Conservation (phyloP, 257 asterid species). For the Lithospermum erythrorhizon region DNA sequence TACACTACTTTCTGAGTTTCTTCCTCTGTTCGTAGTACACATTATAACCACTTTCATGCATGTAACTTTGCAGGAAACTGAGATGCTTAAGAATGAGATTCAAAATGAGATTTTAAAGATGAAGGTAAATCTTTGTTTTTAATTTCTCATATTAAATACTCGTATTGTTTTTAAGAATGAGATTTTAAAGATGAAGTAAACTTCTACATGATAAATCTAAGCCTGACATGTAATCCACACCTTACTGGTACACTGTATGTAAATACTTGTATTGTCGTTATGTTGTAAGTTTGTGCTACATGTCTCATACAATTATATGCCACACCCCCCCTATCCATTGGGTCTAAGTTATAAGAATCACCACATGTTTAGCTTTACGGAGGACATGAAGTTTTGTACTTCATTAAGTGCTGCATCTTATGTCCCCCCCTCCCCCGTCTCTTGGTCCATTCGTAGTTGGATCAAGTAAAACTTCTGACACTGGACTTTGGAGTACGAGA, state of each 20-base stretch:
- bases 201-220: neutral
- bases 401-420: neutral
- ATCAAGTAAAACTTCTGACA: neutral
- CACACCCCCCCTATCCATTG: no score
- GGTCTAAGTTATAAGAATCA: no score
- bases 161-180: no score
- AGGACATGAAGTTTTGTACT: no score
- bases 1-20: neutral
- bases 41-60: slow-evolving; percentile 2
- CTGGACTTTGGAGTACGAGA: neutral
- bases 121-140: slow-evolving; percentile 22
- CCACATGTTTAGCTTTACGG: no score
- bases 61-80: slow-evolving; percentile 31
- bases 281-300: no score
- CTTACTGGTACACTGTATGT: no score
- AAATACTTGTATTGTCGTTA: no score
- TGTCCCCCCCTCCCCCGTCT: no score
- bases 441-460: neutral
- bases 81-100: slow-evolving; percentile 33
- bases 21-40: neutral
- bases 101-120: slow-evolving; percentile 24
- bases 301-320: no score
- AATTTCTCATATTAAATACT: no score
- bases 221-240: no score
- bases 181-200: slow-evolving; percentile 8